Percentiles rank a stretch among this genome's conserved stretches.
Conservation (phyloP, 371 early-diverging fungal species). For the Fennellomyces sp. region DNA sequence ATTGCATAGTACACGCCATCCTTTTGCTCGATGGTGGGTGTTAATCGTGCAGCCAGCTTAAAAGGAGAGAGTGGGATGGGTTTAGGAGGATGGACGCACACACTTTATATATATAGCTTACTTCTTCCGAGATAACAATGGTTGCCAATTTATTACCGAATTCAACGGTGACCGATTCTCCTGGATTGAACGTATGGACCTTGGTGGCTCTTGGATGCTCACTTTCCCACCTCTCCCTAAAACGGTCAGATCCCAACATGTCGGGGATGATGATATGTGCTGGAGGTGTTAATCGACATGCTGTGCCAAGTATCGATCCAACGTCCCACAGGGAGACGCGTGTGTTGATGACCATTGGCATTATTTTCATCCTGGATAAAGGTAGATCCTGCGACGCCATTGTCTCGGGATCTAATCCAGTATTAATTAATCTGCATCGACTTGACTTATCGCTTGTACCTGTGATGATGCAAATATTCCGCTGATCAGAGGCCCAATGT, state of each 20-base stretch:
- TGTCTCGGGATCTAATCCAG: conserved; percentile 16
- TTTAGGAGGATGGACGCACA: background rate
- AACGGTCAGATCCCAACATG: conserved; percentile 25
- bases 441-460: conserved; percentile 19
- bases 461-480: conserved; percentile 34
- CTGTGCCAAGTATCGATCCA: conserved; percentile 14
- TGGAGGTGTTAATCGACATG: conserved; percentile 12
- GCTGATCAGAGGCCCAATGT: conserved; percentile 26
- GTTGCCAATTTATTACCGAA: conserved; percentile 35
- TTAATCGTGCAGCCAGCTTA: background rate
- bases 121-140: conserved; percentile 37
- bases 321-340: conserved; percentile 26
- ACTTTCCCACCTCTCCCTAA: conserved; percentile 17
- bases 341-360: conserved; percentile 28
- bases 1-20: background rate
- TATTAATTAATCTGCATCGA: background rate
- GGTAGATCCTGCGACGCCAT: conserved; percentile 7
- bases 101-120: conserved; percentile 6
- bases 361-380: conserved; percentile 20
- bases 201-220: conserved; percentile 8
- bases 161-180: conserved; percentile 30
- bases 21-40: background rate
- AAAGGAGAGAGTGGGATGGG: background rate
- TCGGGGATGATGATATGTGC: conserved; percentile 28
- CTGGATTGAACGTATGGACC: conserved; percentile 24